These are phyloP conservation scores for Mucor irregularis DNA, from an alignment of 371 early-diverging fungal species.

Conservation along the genomic window DNA sequence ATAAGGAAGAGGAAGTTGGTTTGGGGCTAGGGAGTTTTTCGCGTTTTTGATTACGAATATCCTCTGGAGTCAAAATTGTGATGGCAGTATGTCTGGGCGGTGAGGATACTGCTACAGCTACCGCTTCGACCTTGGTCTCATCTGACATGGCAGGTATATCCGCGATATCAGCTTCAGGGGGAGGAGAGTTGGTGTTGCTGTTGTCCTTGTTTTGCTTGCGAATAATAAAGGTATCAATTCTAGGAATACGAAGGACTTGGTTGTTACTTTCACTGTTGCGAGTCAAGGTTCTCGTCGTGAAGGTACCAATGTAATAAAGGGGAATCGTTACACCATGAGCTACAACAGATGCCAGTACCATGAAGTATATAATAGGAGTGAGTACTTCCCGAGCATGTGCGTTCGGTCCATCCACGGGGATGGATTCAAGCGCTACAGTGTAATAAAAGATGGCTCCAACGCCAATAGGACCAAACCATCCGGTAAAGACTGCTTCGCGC, in stretches of 20 bases:
- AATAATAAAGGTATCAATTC: neutral
- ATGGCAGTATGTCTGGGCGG: conserved; percentile 28
- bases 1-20: too few species aligned
- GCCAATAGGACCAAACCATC: conserved; percentile 98
- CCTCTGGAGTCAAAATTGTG: conserved; percentile 29
- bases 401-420: conserved; percentile 24
- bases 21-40: too few species aligned
- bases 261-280: conserved; percentile 20
- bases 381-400: conserved; percentile 36
- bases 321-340: conserved; percentile 83
- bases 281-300: conserved; percentile 35
- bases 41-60: too few species aligned
- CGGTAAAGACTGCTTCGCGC: conserved; percentile 88
- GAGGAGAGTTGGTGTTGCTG: neutral
- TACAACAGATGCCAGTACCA: conserved; percentile 76
- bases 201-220: neutral
- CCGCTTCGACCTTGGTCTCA: neutral
- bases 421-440: conserved; percentile 50
- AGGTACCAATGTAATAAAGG: conserved; percentile 51
- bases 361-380: conserved; percentile 68
- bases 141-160: neutral
- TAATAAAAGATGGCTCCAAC: conserved; percentile 82
- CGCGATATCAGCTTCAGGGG: neutral
- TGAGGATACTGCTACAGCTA: neutral
- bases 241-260: conserved; percentile 16